Evolutionary conservation across 768 basidiomycete genomes (phyloP), one percentile per base, ranked within the genome.

Genomic region (Russula emetica): DNA sequence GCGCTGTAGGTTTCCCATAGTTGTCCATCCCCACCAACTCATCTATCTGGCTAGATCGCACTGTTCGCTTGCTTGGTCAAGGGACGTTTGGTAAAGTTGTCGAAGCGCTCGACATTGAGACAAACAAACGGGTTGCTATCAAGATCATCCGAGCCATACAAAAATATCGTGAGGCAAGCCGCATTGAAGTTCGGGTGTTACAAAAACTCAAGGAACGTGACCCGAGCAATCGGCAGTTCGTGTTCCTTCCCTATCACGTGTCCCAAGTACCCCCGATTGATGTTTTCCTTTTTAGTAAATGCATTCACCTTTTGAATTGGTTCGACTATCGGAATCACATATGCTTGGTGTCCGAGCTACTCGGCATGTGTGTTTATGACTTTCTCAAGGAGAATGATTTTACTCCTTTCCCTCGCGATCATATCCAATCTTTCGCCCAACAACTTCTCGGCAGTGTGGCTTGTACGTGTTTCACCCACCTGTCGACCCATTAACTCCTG

Each of bases 81-180:
- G 97, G 97, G 14, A 98, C 97, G 16, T 99, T 98, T 72, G 97
- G 97, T 69, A 99, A 98, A 76, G 97, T 99, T 34, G 94, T 99
- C 54, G 92, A 98, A 74, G 94, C 94, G 8, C 74, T 89, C 69
- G 92, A 97, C 78, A 83, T 83, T 47, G 81, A 85, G 67, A 88
- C 83, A 30, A 83, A 88, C 64, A 80, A 79, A 69, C 79, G 85
- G 71, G 95, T 98, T 36, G 97, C 97, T 56, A 94, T 99, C 79
- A 99, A 99, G 82, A 95, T 99, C 64, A 99, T 99, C 70, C 87
- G 97, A 55, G 94, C 94, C 56, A 96, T 99, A 56, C 96, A 92
- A 56, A 99, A 98, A 77, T 99, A 98, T 72, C 90, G 97, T 52
- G 97, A 99, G 76, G 97, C 97, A 14, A 94, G 92, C 75, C 96